Base-by-base conservation (phyloP, 768 basidiomycete genomes). In the Amanita rimosa region DNA sequence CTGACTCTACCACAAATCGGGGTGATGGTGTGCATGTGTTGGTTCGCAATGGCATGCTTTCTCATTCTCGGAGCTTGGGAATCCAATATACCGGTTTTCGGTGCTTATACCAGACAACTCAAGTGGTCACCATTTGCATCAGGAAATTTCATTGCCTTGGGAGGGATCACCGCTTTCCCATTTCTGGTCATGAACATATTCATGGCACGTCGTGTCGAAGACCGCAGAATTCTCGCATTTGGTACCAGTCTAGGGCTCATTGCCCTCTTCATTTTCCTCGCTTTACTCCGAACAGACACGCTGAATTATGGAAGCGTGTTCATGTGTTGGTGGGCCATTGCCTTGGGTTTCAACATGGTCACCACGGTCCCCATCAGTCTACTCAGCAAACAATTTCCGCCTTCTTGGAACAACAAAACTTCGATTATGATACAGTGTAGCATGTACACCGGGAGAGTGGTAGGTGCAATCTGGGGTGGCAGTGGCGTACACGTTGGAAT, bases 31-130 rank as follows among this genome's bases (percentile, higher is more conserved):
- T 79, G 74, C 58, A 81, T 84, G 77, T 83, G 79, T 60, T 84
- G 79, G 75, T 78, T 76, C 56, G 71, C 80, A 38, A 81, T 81
- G 76, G 70, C 76, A 17, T 81, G 74, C 62, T 84, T 83, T 67
- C 81, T 83, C 63, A 69, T 83, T 58, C 75, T 85, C 48, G 80
- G 79, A 11, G 72, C 75, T 13, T 83, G 79, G 80, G 82, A 85
- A 60, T 68, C 77, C 44, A 82, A 81, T 60, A 74, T 83, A 44
- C 81, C 80, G 31, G 72, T 83, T 49, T 83, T 75, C 58, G 71
- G 75, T 16, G 70, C 73, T 44, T 56, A 54, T 17, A 60, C 57
- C 4, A 60, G 62, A 11, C 56, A 62, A 14, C 74, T 82, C 58
- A 58, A 69, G 56, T 82, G 75, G 69, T 71, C 74, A 14, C 82